Conservation (phyloP, 495 filamentous ascomycete species). For the Coniosporium apollinis region DNA sequence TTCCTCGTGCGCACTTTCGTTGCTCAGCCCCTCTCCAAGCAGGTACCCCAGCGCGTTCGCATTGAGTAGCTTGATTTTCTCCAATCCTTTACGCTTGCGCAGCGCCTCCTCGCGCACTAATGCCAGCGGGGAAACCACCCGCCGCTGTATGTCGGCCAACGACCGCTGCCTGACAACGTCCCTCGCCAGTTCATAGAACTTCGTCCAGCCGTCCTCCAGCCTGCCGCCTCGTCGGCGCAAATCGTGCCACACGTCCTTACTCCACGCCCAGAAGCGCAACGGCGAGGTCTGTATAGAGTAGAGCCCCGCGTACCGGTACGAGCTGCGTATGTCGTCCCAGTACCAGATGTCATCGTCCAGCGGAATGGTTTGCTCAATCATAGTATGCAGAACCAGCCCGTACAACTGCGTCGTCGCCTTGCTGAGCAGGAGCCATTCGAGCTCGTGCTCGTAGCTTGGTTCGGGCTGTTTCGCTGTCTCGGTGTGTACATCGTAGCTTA, state of each 20-base stretch:
- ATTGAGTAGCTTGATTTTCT: conserved; percentile 51
- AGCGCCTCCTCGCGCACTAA: conserved; percentile 51
- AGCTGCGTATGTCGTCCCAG: conserved; percentile 73
- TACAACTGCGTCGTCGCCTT: conserved; percentile 80
- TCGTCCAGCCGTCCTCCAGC: conserved; percentile 42
- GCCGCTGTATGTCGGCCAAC: conserved; percentile 38
- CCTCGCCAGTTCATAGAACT: conserved; percentile 67
- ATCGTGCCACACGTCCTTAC: conserved; percentile 43
- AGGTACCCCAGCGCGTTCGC: conserved; percentile 78
- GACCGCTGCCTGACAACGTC: conserved; percentile 49
- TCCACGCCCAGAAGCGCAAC: conserved; percentile 46
- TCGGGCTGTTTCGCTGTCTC: conserved; percentile 7
- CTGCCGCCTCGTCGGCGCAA: conserved; percentile 30
- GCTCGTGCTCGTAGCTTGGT: conserved; percentile 43
- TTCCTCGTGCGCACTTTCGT: conserved; percentile 17
- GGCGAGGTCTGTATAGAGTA: conserved; percentile 78
- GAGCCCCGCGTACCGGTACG: conserved; percentile 49
- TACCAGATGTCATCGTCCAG: conserved; percentile 76
- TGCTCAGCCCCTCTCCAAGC: conserved; percentile 58
- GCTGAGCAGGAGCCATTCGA: conserved; percentile 74
- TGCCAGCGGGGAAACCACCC: conserved; percentile 53
- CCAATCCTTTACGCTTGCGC: conserved; percentile 48
- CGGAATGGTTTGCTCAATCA: conserved; percentile 66
- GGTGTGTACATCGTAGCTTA: conserved; percentile 8
- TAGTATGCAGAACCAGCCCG: conserved; percentile 51